These are phyloP conservation scores for Colletotrichum zoysiae DNA, from an alignment of 2,329 filamentous ascomycete species.

Conservation along the genomic window DNA sequence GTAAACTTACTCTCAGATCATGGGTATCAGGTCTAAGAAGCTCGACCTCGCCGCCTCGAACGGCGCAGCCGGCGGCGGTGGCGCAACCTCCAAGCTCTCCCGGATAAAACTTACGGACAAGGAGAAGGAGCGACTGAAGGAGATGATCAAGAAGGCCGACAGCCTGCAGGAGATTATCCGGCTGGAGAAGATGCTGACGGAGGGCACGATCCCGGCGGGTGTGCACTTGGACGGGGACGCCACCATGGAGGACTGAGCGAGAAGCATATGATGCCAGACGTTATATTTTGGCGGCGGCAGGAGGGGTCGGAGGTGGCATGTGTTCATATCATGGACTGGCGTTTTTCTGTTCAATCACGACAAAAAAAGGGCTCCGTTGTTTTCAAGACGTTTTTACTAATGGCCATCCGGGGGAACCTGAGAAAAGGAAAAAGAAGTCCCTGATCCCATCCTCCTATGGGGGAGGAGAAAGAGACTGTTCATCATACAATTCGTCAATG, in stretches of 20 bases:
- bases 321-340: constrained; percentile 28
- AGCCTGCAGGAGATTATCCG: constrained; percentile 90
- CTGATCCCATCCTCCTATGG: background rate
- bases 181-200: constrained; percentile 91
- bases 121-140: constrained; percentile 87
- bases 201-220: constrained; percentile 84
- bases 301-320: background rate
- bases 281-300: background rate
- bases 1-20: constrained; percentile 67
- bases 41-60: constrained; percentile 70
- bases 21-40: constrained; percentile 83
- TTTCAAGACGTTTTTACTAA: constrained; percentile 6
- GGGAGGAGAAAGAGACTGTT: background rate
- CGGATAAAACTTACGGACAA: constrained; percentile 87
- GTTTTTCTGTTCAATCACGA: constrained; percentile 24
- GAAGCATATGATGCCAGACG: background rate
- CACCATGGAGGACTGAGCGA: constrained; percentile 69
- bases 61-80: constrained; percentile 51
- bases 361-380: constrained; percentile 1
- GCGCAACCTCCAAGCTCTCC: constrained; percentile 72
- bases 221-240: constrained; percentile 66
- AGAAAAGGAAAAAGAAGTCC: background rate
- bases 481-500: constrained; percentile 33
- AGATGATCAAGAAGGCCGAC: constrained; percentile 88
- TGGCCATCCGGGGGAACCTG: background rate